Conservation (phyloP, 495 filamentous ascomycete species). For the Xylaria flabelliformis region DNA sequence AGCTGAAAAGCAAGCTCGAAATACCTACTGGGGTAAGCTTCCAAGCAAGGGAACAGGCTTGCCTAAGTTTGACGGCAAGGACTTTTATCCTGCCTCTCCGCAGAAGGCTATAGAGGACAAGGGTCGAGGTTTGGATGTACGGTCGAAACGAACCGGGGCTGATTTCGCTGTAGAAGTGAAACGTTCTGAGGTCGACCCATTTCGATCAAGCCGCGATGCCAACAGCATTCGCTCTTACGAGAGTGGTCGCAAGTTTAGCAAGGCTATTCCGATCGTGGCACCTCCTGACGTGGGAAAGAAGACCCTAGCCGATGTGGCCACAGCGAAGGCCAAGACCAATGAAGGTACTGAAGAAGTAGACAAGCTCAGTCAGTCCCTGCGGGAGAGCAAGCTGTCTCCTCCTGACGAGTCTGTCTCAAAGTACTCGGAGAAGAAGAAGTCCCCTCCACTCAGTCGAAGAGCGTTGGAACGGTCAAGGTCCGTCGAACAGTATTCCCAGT, state of each 20-base stretch:
- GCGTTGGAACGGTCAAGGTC: constrained; percentile 40
- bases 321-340: not conserved
- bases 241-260: constrained; percentile 34
- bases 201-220: constrained; percentile 41
- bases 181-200: constrained; percentile 45
- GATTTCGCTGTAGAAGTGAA: constrained; percentile 32
- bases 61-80: constrained; percentile 63
- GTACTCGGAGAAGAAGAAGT: constrained; percentile 19
- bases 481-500: not conserved
- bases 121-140: constrained; percentile 16
- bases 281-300: constrained; percentile 30
- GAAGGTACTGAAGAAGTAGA: constrained; percentile 6
- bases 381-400: constrained; percentile 6
- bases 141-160: constrained; percentile 17
- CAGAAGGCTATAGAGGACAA: constrained; percentile 39
- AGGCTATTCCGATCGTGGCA: constrained; percentile 42
- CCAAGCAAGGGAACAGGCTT: constrained; percentile 51
- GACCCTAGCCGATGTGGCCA: not conserved
- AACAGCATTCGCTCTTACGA: constrained; percentile 35
- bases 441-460: constrained; percentile 22
- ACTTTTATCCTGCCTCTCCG: constrained; percentile 62
- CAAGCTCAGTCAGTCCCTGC: constrained; percentile 8
- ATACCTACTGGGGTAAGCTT: constrained; percentile 58
- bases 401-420: constrained; percentile 6
- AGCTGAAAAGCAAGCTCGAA: constrained; percentile 55